Evolutionary conservation across 176 grass and related monocot genomes (phyloP).

Genomic region (Neostapfia colusana): DNA sequence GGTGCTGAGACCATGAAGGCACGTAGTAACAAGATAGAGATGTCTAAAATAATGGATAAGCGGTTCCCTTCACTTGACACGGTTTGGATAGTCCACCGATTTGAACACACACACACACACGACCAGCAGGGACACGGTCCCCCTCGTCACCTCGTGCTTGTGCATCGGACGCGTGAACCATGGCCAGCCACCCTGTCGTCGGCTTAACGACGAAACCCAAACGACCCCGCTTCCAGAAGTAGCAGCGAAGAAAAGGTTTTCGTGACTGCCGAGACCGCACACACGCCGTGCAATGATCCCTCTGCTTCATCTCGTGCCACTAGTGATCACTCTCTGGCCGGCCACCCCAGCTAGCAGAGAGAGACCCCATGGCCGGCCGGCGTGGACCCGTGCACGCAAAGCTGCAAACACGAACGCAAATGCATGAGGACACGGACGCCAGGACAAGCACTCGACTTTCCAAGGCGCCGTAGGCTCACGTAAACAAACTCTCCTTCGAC

Average conservation of each 20-base stretch:
- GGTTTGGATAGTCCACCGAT: not conserved
- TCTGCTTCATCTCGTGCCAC: not conserved
- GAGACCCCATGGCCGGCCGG: not conserved
- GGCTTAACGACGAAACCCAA: not conserved
- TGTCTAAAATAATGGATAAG: not conserved
- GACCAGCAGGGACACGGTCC: not conserved
- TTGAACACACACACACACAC: not conserved
- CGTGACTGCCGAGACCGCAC: not conserved
- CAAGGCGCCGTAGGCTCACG: not conserved
- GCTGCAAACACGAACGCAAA: not conserved
- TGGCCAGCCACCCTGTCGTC: not conserved
- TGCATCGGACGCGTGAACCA: not conserved
- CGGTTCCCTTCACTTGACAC: not conserved
- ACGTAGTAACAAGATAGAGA: not conserved
- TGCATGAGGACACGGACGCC: not conserved
- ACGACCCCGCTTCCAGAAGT: constrained; percentile 16
- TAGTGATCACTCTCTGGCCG: not conserved
- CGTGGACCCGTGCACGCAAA: constrained; percentile 10
- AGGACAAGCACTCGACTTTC: constrained; percentile 41
- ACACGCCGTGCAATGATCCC: not conserved
- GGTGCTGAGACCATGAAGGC: not conserved
- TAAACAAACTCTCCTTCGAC: not conserved
- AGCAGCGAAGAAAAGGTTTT: not conserved
- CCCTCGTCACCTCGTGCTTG: too few relatives aligned
- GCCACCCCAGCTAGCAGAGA: not conserved